Percentiles rank a stretch among this genome's conserved stretches.
Conservation (phyloP, 495 filamentous ascomycete genomes). For the Penicillium salamii region DNA sequence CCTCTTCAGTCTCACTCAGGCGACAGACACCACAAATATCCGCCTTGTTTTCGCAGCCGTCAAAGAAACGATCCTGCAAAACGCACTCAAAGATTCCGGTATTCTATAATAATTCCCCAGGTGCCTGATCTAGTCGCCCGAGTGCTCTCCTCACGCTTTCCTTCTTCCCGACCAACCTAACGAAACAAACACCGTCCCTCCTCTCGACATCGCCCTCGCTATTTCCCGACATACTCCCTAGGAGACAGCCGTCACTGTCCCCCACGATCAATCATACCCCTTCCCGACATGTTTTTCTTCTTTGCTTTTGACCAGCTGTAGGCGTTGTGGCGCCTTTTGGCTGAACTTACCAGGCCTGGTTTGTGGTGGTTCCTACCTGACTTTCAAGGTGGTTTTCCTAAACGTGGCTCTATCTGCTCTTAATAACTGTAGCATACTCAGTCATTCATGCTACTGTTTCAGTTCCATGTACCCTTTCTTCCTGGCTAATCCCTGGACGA, state of each 20-base stretch:
- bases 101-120: conserved; percentile 62
- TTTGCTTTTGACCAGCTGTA: conserved; percentile 29
- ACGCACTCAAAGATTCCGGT: conserved; percentile 95
- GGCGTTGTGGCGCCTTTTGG: conserved; percentile 34
- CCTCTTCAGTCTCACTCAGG: conserved; percentile 80
- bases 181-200: neutral
- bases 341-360: conserved; percentile 33
- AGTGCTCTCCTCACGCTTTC: neutral
- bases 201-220: conserved; percentile 5
- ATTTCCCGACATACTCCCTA: conserved; percentile 7
- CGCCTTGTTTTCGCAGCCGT: conserved; percentile 96
- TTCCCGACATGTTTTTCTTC: conserved; percentile 8
- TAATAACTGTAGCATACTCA: conserved; percentile 1
- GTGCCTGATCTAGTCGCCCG: neutral
- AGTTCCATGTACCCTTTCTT: neutral
- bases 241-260: conserved; percentile 6
- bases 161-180: conserved; percentile 3
- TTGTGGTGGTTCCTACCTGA: conserved; percentile 21
- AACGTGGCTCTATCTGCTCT: conserved; percentile 1
- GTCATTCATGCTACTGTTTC: conserved; percentile 3
- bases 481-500: conserved; percentile 5
- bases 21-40: conserved; percentile 97
- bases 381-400: conserved; percentile 13
- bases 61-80: conserved; percentile 98
- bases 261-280: conserved; percentile 20